Evolutionary conservation across 331 rosid genomes (phyloP), one percentile per base, ranked within the genome.

Genomic region (Arachis monticola): DNA sequence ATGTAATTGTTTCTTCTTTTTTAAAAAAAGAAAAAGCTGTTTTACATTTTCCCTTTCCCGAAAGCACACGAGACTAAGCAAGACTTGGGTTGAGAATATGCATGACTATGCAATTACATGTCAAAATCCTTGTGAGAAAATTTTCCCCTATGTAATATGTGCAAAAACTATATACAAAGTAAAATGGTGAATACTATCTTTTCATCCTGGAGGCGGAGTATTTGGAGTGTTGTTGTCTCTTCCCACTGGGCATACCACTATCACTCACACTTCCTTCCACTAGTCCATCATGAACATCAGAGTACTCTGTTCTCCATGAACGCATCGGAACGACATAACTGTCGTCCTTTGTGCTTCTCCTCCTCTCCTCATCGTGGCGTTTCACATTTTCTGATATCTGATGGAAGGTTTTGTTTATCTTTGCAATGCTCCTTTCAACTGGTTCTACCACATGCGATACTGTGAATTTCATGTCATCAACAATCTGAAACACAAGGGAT

Each of bases 391-490:
- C 99, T 8, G 98, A 92, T 87, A 95, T 90, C 82, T 84, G 83
- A 69, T 95, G 96, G 73, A 95, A 82, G 42, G 97, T 89, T 83
- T 82, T 70, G 74, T 88, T 95, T 67, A 95, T 82, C 79, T 81
- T 92, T 30, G 99, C 90, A 75, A 92, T 77, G 53, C 98, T 97
- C 82, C 93, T 90, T 83, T 95, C 99, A 2, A 95, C 97, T 11
- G 98, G 99, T 79, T 95, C 96, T 53, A 92, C 98, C 58, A 92
- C 97, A 6, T 92, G 99, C 1, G 97, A 87, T 51, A 95, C 97
- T 51, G 99, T 95, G 52, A 85, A 95, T 75, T 82, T 95, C 99
- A 92, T 90, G 94, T 95, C 99, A 75, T 95, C 99, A 27, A 90
- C 99, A 74, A 95, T 95, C 99, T 94, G 89, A 72, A 60, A 73